These are phyloP conservation scores for Talaromyces amestolkiae DNA, from an alignment of 2,329 filamentous ascomycete genomes.

Conservation along the genomic window DNA sequence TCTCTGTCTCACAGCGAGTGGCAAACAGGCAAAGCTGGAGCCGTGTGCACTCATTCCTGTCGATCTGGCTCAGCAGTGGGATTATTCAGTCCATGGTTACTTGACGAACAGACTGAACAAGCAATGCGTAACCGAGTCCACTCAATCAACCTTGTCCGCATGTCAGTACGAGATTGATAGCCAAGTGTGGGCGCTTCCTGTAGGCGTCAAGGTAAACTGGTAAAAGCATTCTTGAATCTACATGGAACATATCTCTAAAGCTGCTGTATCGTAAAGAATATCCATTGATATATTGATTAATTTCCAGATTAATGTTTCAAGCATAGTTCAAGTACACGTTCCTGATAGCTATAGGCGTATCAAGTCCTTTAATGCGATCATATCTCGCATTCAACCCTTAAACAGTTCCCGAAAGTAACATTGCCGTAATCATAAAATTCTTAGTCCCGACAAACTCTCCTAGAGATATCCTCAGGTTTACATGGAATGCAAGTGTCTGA, in stretches of 20 bases:
- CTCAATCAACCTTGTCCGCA: constrained; percentile 35
- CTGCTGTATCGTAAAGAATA: background rate
- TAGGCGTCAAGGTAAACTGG: constrained; percentile 32
- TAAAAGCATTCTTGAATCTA: background rate
- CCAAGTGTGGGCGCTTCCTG: constrained; percentile 50
- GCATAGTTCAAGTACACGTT: background rate
- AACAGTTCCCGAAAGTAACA: background rate
- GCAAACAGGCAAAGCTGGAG: constrained; percentile 15
- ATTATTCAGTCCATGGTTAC: constrained; percentile 47
- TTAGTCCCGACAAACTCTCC: background rate
- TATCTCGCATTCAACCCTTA: background rate
- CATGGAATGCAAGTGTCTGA: background rate
- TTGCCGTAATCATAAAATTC: background rate
- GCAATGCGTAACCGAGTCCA: constrained; percentile 42
- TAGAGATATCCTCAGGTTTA: background rate
- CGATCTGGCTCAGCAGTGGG: constrained; percentile 40
- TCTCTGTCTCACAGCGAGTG: constrained; percentile 33
- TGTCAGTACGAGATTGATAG: constrained; percentile 27
- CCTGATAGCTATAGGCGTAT: background rate
- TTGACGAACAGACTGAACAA: constrained; percentile 36
- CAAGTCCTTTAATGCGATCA: background rate
- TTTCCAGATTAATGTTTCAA: background rate
- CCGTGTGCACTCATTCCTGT: constrained; percentile 20
- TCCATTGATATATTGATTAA: background rate
- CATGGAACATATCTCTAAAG: background rate